Conservation (phyloP, 208 protist species). For the Crithidia sp. region DNA sequence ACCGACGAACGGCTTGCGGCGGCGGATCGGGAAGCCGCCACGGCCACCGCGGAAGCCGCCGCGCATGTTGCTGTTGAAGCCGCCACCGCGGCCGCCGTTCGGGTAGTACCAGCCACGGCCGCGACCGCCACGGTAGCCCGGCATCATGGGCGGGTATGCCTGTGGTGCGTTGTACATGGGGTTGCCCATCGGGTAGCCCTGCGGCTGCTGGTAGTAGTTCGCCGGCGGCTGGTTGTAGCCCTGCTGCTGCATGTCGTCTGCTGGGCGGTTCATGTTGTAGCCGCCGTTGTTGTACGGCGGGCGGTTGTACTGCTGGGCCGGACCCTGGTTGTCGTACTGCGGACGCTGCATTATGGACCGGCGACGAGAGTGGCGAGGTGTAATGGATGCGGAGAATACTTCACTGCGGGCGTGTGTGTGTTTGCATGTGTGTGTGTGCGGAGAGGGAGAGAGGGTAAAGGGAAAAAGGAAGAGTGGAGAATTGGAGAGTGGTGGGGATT, state of each 20-base stretch:
- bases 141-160: slow-evolving; percentile 31
- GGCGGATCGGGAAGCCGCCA: slow-evolving; percentile 47
- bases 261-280: slow-evolving; percentile 32
- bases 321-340: slow-evolving; percentile 26
- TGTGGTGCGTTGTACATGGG: slow-evolving; percentile 35
- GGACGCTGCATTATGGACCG: slow-evolving; percentile 28
- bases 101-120: slow-evolving; percentile 34
- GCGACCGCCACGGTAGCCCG: slow-evolving; percentile 26
- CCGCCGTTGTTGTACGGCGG: slow-evolving; percentile 35
- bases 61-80: slow-evolving; percentile 31
- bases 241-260: slow-evolving; percentile 30
- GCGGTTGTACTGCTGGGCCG: slow-evolving; percentile 33
- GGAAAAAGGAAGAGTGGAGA: background rate
- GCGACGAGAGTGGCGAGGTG: slow-evolving; percentile 4
- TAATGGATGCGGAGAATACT: background rate
- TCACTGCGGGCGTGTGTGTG: background rate
- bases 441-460: background rate
- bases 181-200: slow-evolving; percentile 40
- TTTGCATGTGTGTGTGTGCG: background rate
- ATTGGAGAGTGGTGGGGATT: too few species aligned
- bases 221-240: slow-evolving; percentile 31
- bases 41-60: slow-evolving; percentile 56
- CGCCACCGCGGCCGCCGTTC: slow-evolving; percentile 23
- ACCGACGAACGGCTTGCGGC: slow-evolving; percentile 83
- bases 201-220: slow-evolving; percentile 35